Base-by-base conservation (phyloP, 2,329 filamentous ascomycete genomes). In the Sporothrix mexicana region DNA sequence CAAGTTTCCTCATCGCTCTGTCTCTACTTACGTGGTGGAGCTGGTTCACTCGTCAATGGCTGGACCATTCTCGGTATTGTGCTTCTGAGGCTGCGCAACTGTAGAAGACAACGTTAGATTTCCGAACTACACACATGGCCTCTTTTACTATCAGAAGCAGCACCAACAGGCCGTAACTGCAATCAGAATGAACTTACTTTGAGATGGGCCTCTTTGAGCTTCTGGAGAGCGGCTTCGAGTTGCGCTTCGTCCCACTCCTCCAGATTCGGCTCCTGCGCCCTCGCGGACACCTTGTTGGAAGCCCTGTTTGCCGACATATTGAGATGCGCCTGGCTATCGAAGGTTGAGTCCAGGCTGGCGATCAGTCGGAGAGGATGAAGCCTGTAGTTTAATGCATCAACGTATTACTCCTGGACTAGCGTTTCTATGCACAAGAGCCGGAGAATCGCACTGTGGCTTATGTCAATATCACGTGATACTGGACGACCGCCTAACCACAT, bases 181-280 rank as follows among this genome's bases (percentile, higher is more conserved):
- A 20, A 17, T 5, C 36, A 20, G n/a, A 13, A 13, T 36, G 12
- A 47, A 51, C 77, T 76, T 84, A 85, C 87, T 83, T 87, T 85
- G 76, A 87, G 81, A 76, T 89, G 86, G n/a, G 88, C 80, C 64
- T 86, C 80, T 76, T 87, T 86, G 70, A 89, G 81, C 47, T 84
- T 82, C 76, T 85, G 80, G 76, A 89, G 81, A 30, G 84, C 84
- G 73, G 83, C 81, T 73, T 85, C 83, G 7, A 89, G 81, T 73
- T 83, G 83, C 71, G 84, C 81, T 78, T 89, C 86, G 66, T 87
- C 83, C 80, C 82, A 82, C 9, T 79, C 77, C 71, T 82, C 81
- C 53, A 80, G 78, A 1, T 49, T 49, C 71, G 30, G 15, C 6
- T 73, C 73, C 8, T 71, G 62, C 3, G 61, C 10, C 12, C 61